A percentile compares a stretch with the other conserved stretches of the same genome.
These are phyloP conservation scores for Aspergillus ostianus DNA, from an alignment of 495 filamentous ascomycete species.

Conservation along the genomic window DNA sequence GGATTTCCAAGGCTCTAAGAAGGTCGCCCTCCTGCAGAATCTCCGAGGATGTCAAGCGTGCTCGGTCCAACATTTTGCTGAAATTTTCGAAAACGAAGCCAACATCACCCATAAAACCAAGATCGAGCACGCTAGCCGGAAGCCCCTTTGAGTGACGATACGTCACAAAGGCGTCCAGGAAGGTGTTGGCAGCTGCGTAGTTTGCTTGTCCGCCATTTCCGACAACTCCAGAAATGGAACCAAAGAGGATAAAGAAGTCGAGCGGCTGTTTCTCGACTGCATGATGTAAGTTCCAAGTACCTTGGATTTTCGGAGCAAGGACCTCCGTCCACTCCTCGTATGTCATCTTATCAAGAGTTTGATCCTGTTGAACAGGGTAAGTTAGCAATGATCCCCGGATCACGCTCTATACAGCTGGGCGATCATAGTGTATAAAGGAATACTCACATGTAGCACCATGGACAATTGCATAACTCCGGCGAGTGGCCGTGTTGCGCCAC, in stretches of 20 bases:
- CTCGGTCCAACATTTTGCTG: not conserved
- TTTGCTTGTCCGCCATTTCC: conserved; percentile 35
- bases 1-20: not conserved
- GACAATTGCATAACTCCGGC: conserved; percentile 25
- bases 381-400: no score
- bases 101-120: conserved; percentile 30
- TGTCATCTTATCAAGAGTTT: conserved; percentile 40
- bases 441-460: conserved; percentile 20
- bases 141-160: conserved; percentile 30
- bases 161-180: conserved; percentile 31
- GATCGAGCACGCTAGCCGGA: conserved; percentile 23
- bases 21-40: not conserved
- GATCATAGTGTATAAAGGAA: no score
- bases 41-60: not conserved
- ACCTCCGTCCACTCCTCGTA: conserved; percentile 30
- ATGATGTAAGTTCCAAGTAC: conserved; percentile 53
- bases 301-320: conserved; percentile 39
- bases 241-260: conserved; percentile 43
- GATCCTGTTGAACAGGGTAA: conserved; percentile 15
- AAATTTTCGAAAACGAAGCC: conserved; percentile 25
- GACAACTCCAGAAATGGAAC: conserved; percentile 21
- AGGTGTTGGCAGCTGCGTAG: conserved; percentile 35
- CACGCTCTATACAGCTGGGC: no score
- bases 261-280: conserved; percentile 28
- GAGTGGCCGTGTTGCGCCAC: conserved; percentile 6